Base-by-base conservation (phyloP, 768 basidiomycete species). In the Macrolepiota fuliginosa region DNA sequence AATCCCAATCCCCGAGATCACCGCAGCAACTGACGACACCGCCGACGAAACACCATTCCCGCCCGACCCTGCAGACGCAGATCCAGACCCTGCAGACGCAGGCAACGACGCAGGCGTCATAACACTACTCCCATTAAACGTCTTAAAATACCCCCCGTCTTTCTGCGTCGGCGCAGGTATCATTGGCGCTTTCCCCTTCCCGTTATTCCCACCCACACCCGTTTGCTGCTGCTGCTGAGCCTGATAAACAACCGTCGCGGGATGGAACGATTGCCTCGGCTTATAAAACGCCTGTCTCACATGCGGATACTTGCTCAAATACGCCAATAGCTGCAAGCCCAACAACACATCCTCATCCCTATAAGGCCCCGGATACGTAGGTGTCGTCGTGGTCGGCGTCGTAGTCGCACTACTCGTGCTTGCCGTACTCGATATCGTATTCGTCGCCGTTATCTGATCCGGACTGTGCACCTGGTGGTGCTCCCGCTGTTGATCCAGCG, bases 281-380 rank as follows among this genome's bases (percentile, higher is more conserved):
- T 94, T 92, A 72, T 98, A 97, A 71, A 99, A 98, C 5, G 95
- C 93, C 68, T 95, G 89, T 10, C 97, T 81, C 3, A 98, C 96
- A 72, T 98, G 96, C 0, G 97, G 95, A 71, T 99, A 98, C 74
- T 99, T 98, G 76, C 91, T 94, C 17, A 98, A 81, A 71, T 99
- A 98, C 2, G 97, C 97, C 1, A 99, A 82, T 1, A 98, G 86
- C 72, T 99, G 96, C 12, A 99, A 76, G 19, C 90, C 86, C 9
- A 96, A 83, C 1, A 98, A 78, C 0, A 98, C 93, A 64, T 97
- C 96, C 68, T 99, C 96, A 70, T 98, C 95, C 27, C 93, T 84
- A 74, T 96, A 97, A 0, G 90, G 91, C 0, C 90, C 90, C 0
- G 75, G 71, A 22, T 73, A 74, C 6, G 65, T 35, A 42, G 58